Evolutionary conservation across 768 basidiomycete genomes (phyloP).

Genomic region (Russula ochroleuca): DNA sequence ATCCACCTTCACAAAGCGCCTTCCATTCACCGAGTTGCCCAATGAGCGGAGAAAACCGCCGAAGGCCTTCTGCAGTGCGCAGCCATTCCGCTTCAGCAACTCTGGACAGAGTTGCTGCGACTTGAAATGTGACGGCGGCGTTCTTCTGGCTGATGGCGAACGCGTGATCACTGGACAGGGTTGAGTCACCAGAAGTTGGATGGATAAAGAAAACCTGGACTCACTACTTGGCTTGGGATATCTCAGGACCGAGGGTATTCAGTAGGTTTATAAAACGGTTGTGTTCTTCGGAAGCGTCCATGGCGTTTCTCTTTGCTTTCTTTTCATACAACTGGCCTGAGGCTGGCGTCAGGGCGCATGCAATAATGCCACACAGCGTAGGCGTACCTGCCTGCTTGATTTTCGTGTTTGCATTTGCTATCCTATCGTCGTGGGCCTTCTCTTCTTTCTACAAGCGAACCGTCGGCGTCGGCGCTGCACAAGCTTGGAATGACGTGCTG

Average conservation of each 20-base stretch:
- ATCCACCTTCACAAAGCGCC: conserved; percentile 70
- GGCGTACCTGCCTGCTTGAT: conserved; percentile 69
- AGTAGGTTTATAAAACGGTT: conserved; percentile 72
- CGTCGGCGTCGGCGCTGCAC: not conserved
- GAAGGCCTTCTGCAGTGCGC: conserved; percentile 65
- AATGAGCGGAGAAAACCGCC: conserved; percentile 59
- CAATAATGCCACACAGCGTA: not conserved
- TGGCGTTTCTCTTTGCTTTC: conserved; percentile 68
- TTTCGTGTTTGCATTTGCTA: conserved; percentile 59
- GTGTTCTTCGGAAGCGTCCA: conserved; percentile 69
- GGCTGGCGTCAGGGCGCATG: not conserved
- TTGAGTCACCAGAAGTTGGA: not conserved
- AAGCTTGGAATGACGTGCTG: no score
- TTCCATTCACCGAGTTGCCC: conserved; percentile 72
- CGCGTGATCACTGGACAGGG: conserved; percentile 58
- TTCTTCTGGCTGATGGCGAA: conserved; percentile 60
- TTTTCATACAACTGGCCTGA: conserved; percentile 72
- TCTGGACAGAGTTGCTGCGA: conserved; percentile 62
- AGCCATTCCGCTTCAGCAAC: conserved; percentile 80
- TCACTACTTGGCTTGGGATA: conserved; percentile 77
- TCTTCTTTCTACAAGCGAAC: conserved; percentile 64
- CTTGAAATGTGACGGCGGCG: conserved; percentile 49
- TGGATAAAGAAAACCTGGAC: conserved; percentile 30
- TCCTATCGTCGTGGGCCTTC: conserved; percentile 67
- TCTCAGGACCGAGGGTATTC: conserved; percentile 67